These are phyloP conservation scores for Aspergillus terreus DNA, from an alignment of 2,329 filamentous ascomycete genomes.

Conservation along the genomic window DNA sequence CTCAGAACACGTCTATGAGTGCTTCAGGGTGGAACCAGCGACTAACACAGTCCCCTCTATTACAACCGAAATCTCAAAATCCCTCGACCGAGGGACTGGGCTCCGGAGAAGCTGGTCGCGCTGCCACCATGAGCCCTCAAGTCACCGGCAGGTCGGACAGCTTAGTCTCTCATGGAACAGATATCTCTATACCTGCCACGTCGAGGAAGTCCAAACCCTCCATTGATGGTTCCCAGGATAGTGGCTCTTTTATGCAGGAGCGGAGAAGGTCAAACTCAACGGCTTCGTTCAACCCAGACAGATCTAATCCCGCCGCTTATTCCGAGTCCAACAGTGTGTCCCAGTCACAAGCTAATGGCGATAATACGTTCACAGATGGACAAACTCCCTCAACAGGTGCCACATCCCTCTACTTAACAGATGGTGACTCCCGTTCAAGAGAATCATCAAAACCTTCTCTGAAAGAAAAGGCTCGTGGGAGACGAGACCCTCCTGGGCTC, in stretches of 20 bases:
- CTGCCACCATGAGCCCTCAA: constrained; percentile 17
- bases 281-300: constrained; percentile 26
- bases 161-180: constrained; percentile 26
- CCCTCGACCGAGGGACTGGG: constrained; percentile 24
- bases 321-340: constrained; percentile 28
- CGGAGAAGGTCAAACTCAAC: constrained; percentile 28
- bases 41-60: constrained; percentile 30
- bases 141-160: constrained; percentile 26
- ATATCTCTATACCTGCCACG: constrained; percentile 19
- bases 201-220: constrained; percentile 22
- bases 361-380: constrained; percentile 23
- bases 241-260: constrained; percentile 29
- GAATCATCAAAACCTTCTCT: constrained; percentile 25
- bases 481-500: constrained; percentile 3
- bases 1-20: constrained; percentile 24
- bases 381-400: constrained; percentile 25
- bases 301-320: constrained; percentile 20
- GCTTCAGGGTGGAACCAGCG: constrained; percentile 28
- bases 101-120: constrained; percentile 17
- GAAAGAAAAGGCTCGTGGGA: constrained; percentile 26
- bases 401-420: constrained; percentile 27
- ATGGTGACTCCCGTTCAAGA: constrained; percentile 24
- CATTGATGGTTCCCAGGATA: constrained; percentile 22
- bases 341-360: constrained; percentile 25
- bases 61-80: constrained; percentile 27